Percentiles rank a stretch among this genome's conserved stretches.
phyloP scores from a whole-genome alignment of 345 rosid species.

The Corchorus olitorius region DNA sequence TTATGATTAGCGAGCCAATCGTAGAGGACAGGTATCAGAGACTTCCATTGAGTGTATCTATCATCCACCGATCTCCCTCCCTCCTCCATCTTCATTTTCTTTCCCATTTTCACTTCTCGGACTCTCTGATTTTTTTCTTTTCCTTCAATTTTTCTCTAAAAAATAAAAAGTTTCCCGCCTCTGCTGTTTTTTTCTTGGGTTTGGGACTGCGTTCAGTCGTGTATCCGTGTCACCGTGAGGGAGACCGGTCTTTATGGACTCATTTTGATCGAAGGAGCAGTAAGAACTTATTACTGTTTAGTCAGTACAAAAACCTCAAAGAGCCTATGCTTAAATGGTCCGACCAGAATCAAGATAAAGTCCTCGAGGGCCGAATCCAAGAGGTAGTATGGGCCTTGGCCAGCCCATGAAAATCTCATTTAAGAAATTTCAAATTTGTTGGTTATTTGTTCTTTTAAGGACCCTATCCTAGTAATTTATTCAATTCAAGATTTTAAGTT shows the following conservation, averaged over 20 bases:
- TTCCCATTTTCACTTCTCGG: background rate
- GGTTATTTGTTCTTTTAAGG: too few relatives aligned
- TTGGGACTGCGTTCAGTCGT: background rate
- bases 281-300: too few relatives aligned
- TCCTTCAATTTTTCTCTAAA: background rate
- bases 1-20: slow-evolving; percentile 50
- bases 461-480: too few relatives aligned
- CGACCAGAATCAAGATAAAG: too few relatives aligned
- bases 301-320: too few relatives aligned
- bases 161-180: slow-evolving; percentile 14
- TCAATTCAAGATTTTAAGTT: too few relatives aligned
- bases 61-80: slow-evolving; percentile 38
- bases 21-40: slow-evolving; percentile 48
- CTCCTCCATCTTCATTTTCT: slow-evolving; percentile 20
- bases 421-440: too few relatives aligned
- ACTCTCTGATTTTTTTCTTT: background rate
- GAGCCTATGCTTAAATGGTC: too few relatives aligned
- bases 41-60: slow-evolving; percentile 47
- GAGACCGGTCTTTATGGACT: background rate
- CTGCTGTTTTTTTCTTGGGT: background rate
- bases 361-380: too few relatives aligned
- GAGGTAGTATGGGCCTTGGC: too few relatives aligned
- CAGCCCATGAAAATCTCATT: too few relatives aligned
- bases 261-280: too few relatives aligned
- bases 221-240: background rate